Conservation (phyloP, 768 basidiomycete genomes). For the Pleurotus tuber-regium region DNA sequence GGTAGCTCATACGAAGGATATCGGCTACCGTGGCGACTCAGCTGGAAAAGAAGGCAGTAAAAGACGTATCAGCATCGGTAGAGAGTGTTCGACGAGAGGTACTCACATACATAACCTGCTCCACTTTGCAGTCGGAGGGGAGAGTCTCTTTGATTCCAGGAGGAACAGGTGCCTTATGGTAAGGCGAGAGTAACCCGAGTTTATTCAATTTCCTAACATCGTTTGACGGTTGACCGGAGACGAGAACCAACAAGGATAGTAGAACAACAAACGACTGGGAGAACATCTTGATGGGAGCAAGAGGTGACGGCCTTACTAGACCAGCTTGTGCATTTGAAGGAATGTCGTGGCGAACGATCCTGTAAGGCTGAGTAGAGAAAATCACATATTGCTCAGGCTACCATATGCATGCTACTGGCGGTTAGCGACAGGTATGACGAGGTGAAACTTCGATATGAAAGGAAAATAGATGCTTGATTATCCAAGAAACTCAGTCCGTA, state of each 20-base stretch:
- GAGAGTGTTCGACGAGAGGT: neutral
- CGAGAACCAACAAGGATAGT: neutral
- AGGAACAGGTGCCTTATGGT: neutral
- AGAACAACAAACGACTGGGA: neutral
- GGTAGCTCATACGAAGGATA: slow-evolving; percentile 3
- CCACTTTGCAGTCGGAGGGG: slow-evolving; percentile 4
- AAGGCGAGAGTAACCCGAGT: neutral
- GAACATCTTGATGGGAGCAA: too few relatives aligned
- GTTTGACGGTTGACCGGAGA: neutral
- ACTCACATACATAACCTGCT: slow-evolving; percentile 9
- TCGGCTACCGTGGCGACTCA: slow-evolving; percentile 4
- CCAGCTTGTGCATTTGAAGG: too few relatives aligned
- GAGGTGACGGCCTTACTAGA: too few relatives aligned
- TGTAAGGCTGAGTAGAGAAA: too few relatives aligned
- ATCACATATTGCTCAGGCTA: too few relatives aligned
- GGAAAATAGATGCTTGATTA: too few relatives aligned
- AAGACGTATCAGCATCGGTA: neutral
- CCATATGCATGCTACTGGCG: too few relatives aligned
- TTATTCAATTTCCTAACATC: neutral
- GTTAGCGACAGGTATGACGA: too few relatives aligned
- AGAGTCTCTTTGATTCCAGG: neutral
- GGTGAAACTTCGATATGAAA: too few relatives aligned
- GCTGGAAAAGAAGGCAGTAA: neutral
- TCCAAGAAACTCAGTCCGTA: too few relatives aligned
- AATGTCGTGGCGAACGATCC: too few relatives aligned